Conservation (phyloP, 1,284 basidiomycete species). For the Lentinus polychrous region DNA sequence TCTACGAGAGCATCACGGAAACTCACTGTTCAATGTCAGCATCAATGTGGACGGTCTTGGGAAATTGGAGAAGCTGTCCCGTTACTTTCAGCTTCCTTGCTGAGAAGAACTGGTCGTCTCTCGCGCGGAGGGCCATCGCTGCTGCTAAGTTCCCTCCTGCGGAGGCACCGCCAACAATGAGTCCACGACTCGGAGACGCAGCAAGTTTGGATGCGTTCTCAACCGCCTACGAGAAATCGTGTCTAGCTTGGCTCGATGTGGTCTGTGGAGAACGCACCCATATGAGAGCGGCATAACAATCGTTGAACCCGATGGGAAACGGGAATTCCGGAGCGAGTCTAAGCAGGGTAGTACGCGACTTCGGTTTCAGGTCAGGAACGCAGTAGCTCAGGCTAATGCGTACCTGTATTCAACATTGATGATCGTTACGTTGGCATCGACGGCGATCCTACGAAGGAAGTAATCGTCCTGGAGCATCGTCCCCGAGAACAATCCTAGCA, state of each 20-base stretch:
- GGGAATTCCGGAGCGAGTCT: constrained; percentile 9
- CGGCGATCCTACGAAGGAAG: constrained; percentile 6
- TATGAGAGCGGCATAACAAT: constrained; percentile 8
- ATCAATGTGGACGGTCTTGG: constrained; percentile 8
- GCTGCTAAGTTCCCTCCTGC: constrained; percentile 15
- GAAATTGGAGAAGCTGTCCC: constrained; percentile 11
- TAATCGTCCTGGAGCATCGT: constrained; percentile 10
- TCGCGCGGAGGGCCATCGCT: constrained; percentile 8
- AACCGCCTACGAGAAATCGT: not conserved
- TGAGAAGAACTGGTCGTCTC: constrained; percentile 11
- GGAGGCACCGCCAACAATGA: constrained; percentile 13
- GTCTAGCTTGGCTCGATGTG: not conserved
- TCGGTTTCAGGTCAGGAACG: not conserved
- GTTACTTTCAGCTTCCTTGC: constrained; percentile 4
- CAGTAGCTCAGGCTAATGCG: not conserved
- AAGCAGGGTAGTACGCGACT: not conserved
- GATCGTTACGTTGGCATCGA: constrained; percentile 15
- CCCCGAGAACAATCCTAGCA: constrained; percentile 8
- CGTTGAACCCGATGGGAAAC: constrained; percentile 8
- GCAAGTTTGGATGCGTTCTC: constrained; percentile 5
- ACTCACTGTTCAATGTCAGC: constrained; percentile 11
- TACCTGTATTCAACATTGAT: constrained; percentile 11
- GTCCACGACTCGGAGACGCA: constrained; percentile 8
- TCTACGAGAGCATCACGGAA: no score
- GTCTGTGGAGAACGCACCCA: constrained; percentile 5